Evolutionary conservation across 2,329 filamentous ascomycete genomes (phyloP), one percentile per base, ranked within the genome.

Genomic region (Trichoderma cornu-damae): DNA sequence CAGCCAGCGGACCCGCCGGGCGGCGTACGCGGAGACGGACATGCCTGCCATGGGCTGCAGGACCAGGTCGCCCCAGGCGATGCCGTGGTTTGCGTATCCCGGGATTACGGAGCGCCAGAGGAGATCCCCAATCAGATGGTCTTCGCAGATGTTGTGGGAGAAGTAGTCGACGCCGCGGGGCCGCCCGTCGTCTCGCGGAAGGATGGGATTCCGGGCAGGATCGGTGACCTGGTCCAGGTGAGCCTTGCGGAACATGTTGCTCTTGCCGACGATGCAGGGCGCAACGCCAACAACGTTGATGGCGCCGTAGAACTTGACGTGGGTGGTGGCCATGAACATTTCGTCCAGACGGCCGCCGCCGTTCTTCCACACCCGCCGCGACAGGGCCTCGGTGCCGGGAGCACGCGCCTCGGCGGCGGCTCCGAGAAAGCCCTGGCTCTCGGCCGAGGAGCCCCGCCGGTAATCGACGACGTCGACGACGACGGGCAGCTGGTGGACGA

Each of bases 271-370:
- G 58, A 96, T 88, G 72, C 94, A 99, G 7, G 95, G 94, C 0
- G 94, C 94, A 52, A 97, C 75, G 3, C 88, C 81, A 14, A 96
- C 90, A 0, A 90, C 89, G 73, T 97, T 97, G 79, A 99, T 99
- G 60, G 93, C 94, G 7, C 87, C 88, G 75, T 99, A 99, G 78
- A 99, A 97, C 69, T 99, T 99, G 65, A 91, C 90, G 71, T 99
- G 94, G 0, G 90, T 85, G 0, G 91, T 94, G 0, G 90, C 87
- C 80, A 99, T 88, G 75, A 97, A 99, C 72, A 93, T 84, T 69
- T 99, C 94, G 69, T 99, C 94, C 0, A 99, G 79, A 0, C 91
- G 82, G 5, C 91, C 92, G 20, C 95, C 94, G 34, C 85, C 85
- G 38, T 75, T 72, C 7, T 68, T 64, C 62, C 62, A 65, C 12